These are phyloP conservation scores for Aphanomyces euteiches DNA, from an alignment of 352 stramenopile species.

Conservation along the genomic window DNA sequence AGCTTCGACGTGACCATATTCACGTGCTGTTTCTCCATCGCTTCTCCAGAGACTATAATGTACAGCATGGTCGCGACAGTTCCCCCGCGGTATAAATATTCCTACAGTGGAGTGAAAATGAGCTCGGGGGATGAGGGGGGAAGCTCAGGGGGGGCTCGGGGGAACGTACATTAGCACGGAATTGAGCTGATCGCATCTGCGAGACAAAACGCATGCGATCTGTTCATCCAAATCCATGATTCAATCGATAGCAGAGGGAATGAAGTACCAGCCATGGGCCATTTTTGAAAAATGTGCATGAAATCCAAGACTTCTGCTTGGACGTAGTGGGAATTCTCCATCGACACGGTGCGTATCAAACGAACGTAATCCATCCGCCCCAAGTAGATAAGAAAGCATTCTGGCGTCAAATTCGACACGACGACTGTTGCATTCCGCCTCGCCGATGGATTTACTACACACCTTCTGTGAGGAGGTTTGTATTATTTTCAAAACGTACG, in stretches of 20 bases:
- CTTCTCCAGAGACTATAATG: slow-evolving; percentile 62
- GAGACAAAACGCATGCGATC: slow-evolving; percentile 62
- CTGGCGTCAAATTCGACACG: slow-evolving; percentile 56
- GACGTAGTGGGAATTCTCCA: slow-evolving; percentile 77
- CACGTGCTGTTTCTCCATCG: slow-evolving; percentile 65
- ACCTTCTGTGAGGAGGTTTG: no score
- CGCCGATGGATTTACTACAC: slow-evolving; percentile 50
- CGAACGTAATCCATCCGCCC: slow-evolving; percentile 69
- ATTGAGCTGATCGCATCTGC: slow-evolving; percentile 58
- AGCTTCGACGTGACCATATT: not conserved
- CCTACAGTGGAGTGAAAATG: slow-evolving; percentile 33
- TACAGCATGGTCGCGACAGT: slow-evolving; percentile 70
- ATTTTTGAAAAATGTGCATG: slow-evolving; percentile 68
- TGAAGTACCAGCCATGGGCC: slow-evolving; percentile 55
- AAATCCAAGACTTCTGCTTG: slow-evolving; percentile 70
- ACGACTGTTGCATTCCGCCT: slow-evolving; percentile 67
- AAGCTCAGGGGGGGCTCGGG: not conserved
- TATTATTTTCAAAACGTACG: not conserved
- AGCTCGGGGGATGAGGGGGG: no score
- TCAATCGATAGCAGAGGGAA: not conserved
- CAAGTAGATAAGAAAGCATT: slow-evolving; percentile 65
- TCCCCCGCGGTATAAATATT: slow-evolving; percentile 65
- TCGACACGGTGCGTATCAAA: slow-evolving; percentile 64
- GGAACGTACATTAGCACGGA: slow-evolving; percentile 52
- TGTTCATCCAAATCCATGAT: slow-evolving; percentile 37